Evolutionary conservation across 2,329 filamentous ascomycete genomes (phyloP).

Genomic region (Fusarium illudens): DNA sequence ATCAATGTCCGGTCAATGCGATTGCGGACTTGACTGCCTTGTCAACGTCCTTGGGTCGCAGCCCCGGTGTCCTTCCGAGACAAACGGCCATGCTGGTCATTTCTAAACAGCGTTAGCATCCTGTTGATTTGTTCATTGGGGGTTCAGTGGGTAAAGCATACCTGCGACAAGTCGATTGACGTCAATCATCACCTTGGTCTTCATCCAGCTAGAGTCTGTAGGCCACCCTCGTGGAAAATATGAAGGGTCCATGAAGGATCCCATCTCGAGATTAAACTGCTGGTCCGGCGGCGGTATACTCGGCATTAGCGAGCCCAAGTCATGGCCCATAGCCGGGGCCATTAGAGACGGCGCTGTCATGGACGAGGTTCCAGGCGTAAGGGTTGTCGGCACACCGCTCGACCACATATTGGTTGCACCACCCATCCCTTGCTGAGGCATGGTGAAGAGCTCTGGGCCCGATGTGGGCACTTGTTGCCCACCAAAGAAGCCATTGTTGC

Average conservation of each 20-base stretch:
- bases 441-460: constrained; percentile 5
- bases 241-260: constrained; percentile 18
- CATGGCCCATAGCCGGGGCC: constrained; percentile 7
- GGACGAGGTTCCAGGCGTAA: constrained; percentile 11
- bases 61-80: constrained; percentile 50
- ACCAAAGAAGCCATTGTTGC: constrained; percentile 24
- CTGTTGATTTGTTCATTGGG: too few relatives aligned
- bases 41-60: constrained; percentile 51
- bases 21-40: constrained; percentile 40
- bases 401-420: constrained; percentile 22
- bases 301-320: constrained; percentile 15
- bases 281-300: not conserved
- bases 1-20: constrained; percentile 13
- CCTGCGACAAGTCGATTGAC: constrained; percentile 47
- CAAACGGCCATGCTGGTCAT: constrained; percentile 49
- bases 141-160: constrained; percentile 27
- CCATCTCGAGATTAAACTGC: constrained; percentile 15
- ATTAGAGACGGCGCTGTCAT: constrained; percentile 10
- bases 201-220: constrained; percentile 35
- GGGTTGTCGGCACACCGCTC: constrained; percentile 13
- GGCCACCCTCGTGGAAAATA: constrained; percentile 31
- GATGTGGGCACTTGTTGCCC: not conserved
- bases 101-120: constrained; percentile 43
- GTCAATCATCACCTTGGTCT: constrained; percentile 48
- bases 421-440: constrained; percentile 9